These are phyloP conservation scores for Kernera saxatilis DNA, from an alignment of 345 rosid genomes.

Conservation along the genomic window DNA sequence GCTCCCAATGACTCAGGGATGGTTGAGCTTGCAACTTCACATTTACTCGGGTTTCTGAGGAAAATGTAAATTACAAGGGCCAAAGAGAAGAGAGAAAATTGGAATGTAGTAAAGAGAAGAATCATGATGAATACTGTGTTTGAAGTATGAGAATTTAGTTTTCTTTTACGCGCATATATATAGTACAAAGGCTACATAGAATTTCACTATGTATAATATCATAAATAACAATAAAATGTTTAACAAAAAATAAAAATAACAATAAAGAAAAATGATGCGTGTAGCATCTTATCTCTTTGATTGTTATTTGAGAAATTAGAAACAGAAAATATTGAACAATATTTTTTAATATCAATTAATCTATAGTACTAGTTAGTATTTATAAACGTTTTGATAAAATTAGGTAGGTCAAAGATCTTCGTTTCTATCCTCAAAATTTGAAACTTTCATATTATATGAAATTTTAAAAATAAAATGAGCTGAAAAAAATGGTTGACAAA, in stretches of 20 bases:
- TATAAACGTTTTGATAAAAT: too few relatives aligned
- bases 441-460: too few relatives aligned
- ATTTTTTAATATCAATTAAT: too few relatives aligned
- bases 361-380: too few relatives aligned
- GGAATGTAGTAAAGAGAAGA: slow-evolving; percentile 5
- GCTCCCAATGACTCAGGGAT: slow-evolving; percentile 51
- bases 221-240: not conserved
- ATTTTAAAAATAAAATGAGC: too few relatives aligned
- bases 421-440: too few relatives aligned
- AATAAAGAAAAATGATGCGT: not conserved
- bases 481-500: too few relatives aligned
- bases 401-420: too few relatives aligned
- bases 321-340: too few relatives aligned
- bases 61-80: slow-evolving; percentile 10
- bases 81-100: slow-evolving; percentile 5
- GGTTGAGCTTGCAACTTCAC: not conserved
- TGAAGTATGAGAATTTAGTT: not conserved
- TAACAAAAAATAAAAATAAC: too few relatives aligned
- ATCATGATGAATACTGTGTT: slow-evolving; percentile 8
- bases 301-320: too few relatives aligned
- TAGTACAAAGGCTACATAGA: not conserved
- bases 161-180: not conserved
- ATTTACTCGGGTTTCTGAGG: not conserved
- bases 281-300: too few relatives aligned
- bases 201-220: not conserved